phyloP scores from a whole-genome alignment of 106 monocot species.

The Acanthochlamys bracteata region DNA sequence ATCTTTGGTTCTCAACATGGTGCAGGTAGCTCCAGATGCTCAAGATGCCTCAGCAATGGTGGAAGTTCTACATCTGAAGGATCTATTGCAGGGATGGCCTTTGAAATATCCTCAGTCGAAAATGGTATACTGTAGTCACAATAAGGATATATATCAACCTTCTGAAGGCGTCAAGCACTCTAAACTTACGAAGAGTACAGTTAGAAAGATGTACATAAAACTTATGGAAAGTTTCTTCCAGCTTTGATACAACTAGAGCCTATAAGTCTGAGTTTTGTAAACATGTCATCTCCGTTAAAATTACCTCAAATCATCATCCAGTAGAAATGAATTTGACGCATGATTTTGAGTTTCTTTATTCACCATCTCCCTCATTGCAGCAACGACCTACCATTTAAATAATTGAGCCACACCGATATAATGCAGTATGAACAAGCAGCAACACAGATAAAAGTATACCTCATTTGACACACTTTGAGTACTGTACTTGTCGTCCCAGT shows the following conservation, averaged over 20 bases:
- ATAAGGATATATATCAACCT: background rate
- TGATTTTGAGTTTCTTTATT: constrained; percentile 71
- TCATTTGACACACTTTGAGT: constrained; percentile 93
- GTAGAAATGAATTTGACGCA: constrained; percentile 82
- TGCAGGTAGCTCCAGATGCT: constrained; percentile 9
- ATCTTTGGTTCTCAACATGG: background rate
- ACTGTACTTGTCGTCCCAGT: constrained; percentile 97
- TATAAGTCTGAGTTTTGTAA: background rate
- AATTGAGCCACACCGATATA: background rate
- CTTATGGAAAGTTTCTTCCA: background rate
- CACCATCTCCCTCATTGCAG: constrained; percentile 81
- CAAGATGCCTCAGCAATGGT: constrained; percentile 24
- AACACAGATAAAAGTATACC: constrained; percentile 29
- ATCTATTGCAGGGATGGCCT: constrained; percentile 75
- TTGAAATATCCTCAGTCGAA: constrained; percentile 91
- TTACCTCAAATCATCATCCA: constrained; percentile 98
- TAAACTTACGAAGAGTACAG: too few relatives aligned
- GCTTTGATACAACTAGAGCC: background rate
- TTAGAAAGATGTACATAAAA: background rate
- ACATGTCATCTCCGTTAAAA: background rate
- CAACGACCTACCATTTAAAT: constrained; percentile 56
- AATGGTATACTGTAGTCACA: constrained; percentile 76
- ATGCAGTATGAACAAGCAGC: background rate
- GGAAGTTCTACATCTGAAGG: constrained; percentile 60
- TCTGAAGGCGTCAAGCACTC: too few relatives aligned